phyloP scores from a whole-genome alignment of 2,329 filamentous ascomycete genomes.

The Aspergillus clavatus region DNA sequence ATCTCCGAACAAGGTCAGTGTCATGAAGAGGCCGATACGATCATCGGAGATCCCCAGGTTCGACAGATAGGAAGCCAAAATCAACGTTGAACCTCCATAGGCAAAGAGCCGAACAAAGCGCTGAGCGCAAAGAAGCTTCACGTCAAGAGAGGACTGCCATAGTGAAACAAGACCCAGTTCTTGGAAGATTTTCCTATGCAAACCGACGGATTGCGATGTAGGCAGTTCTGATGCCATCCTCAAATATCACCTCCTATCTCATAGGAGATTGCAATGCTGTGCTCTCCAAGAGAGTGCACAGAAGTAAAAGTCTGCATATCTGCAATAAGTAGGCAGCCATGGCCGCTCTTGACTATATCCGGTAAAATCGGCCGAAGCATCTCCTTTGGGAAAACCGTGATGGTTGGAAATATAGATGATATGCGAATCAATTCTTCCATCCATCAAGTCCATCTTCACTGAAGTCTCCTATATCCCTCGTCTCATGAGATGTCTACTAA shows the following conservation, averaged over 20 bases:
- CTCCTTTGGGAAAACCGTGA: not conserved
- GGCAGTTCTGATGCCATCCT: not conserved
- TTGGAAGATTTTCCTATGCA: constrained; percentile 14
- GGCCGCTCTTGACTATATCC: not conserved
- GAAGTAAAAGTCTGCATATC: not conserved
- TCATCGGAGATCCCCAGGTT: constrained; percentile 53
- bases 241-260: no score
- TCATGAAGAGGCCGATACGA: constrained; percentile 62
- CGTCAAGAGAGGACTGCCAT: constrained; percentile 34
- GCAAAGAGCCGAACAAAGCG: constrained; percentile 55
- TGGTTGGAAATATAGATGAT: no score
- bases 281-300: no score
- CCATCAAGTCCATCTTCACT: no score
- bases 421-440: no score
- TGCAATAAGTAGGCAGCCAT: not conserved
- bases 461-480: not conserved
- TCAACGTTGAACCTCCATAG: constrained; percentile 58
- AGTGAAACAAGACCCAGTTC: constrained; percentile 37
- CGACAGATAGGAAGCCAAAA: constrained; percentile 59
- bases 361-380: not conserved
- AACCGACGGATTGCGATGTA: not conserved
- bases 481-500: not conserved
- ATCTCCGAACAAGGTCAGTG: constrained; percentile 57
- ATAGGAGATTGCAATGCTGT: no score
- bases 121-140: constrained; percentile 38